Evolutionary conservation across 352 stramenopile genomes (phyloP), one percentile per base, ranked within the genome.

Genomic region (Globisporangium barbulae): DNA sequence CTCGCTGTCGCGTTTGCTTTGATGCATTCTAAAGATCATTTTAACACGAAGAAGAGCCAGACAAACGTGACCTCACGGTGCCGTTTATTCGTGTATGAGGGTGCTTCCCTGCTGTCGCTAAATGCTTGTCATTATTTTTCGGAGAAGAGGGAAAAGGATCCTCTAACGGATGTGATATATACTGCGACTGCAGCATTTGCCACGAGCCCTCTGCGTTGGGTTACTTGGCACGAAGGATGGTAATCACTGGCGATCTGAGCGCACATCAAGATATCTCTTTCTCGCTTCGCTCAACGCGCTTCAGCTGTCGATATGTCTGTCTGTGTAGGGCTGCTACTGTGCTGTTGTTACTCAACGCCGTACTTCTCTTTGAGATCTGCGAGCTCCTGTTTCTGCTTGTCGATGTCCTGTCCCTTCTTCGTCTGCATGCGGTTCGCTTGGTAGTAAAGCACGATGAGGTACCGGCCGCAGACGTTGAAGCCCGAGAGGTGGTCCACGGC

Each of bases 391-490:
- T 88, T 85, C 66, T 91, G 80, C 65, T 91, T 90, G 50, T 83
- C 76, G 15, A 91, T 53, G 35, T 89, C 79, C n/a, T 60, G 63
- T 44, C 71, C 55, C 49, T 82, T 80, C 44, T 75, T 74, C 31
- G 79, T 82, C 67, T 90, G 83, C 78, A 92, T 89, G 59, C 84
- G 83, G 65, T 90, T 96, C 19, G 92, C 87, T 76, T 99, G 96
- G 76, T 99, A 99, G 83, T 99, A 99, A 59, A 99, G 89, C 35
- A 99, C 97, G 54, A 99, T 97, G 44, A 99, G 80, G 74, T 99
- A 99, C 44, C 97, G 82, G 21, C 97, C 97, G 63, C 96, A 98
- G 12, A 99, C 97, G 76, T 99, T 99, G 74, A 99, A 99, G 52
- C 98, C 98, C 49, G 90, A 98, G 22, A 99, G 76, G 73, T 99